Base-by-base conservation (phyloP, 2,329 filamentous ascomycete species). In the Metarhizium robertsii region DNA sequence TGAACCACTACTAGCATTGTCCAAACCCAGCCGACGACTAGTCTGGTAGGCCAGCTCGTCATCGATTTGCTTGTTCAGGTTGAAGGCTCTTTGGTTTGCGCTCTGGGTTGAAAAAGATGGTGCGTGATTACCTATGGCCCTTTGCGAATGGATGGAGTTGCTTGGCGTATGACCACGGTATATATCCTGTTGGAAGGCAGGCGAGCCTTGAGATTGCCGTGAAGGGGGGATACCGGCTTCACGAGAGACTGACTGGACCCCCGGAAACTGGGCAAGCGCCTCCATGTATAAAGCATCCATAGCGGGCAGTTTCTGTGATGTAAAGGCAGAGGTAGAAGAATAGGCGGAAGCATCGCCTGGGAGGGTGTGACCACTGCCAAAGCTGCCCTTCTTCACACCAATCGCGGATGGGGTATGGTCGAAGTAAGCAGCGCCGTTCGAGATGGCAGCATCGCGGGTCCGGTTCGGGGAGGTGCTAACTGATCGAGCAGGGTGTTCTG, bases 391-490 rank as follows among this genome's bases (percentile, higher is more conserved):
- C 52, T 69, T 71, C 59, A 66, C 62, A n/a, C 73, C 73, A 42
- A 79, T 75, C 34, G 73, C 69, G 11, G 74, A 65, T n/a, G 76
- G 74, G 2, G 73, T 65, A 40, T 75, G 60, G 2, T 74, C 64
- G 60, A 77, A 81, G 61, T 77, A 76, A 42, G 75, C 65, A 34
- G 72, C 67, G 59, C 71, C 67, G 56, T 72, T 76, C 47, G 72
- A 67, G 11, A 75, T 61, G 47, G 79, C 78, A 46, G 59, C 62
- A 59, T 80, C 73, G 58, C 81, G 77, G 38, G 75, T 75, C 55
- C 80, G 75, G 47, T 78, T 77, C 3, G 85, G 84, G 14, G 85
- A 87, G 38, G 79, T 79, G 60, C 74, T 81, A 55, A 76, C 76
- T 40, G 78, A 76, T 60, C 67, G 69, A 43, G 66, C 55, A 52